phyloP scores from a whole-genome alignment of 2,329 filamentous ascomycete species.

The Aureobasidium sp. region DNA sequence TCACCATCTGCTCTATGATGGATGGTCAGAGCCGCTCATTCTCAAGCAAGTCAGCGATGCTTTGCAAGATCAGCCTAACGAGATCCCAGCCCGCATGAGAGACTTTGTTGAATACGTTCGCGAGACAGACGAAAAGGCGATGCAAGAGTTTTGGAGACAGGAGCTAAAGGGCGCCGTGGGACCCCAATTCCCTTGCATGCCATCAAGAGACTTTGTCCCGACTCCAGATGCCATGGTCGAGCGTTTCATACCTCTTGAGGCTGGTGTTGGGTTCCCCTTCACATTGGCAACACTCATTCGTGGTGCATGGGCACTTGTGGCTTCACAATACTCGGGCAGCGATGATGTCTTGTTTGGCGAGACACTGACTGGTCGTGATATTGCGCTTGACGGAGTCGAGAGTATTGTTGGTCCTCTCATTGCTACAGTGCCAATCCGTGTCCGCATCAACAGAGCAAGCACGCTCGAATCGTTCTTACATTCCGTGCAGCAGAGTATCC shows the following conservation, averaged over 20 bases:
- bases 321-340: conserved; percentile 24
- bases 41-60: conserved; percentile 25
- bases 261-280: conserved; percentile 21
- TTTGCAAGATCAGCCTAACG: neutral
- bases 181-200: conserved; percentile 30
- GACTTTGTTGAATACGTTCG: conserved; percentile 31
- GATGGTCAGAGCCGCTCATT: conserved; percentile 31
- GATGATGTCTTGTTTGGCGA: conserved; percentile 31
- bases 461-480: conserved; percentile 23
- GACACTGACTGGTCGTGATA: conserved; percentile 31
- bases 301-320: conserved; percentile 29
- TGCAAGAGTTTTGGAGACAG: conserved; percentile 30
- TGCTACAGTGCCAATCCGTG: conserved; percentile 33
- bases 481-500: conserved; percentile 18
- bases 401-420: conserved; percentile 33
- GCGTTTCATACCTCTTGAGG: conserved; percentile 18
- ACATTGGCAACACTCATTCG: conserved; percentile 28
- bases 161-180: conserved; percentile 26
- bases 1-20: conserved; percentile 37
- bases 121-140: conserved; percentile 20
- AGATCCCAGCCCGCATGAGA: conserved; percentile 18
- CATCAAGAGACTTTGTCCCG: conserved; percentile 21
- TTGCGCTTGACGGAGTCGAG: conserved; percentile 28
- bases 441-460: conserved; percentile 24
- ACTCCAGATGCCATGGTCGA: conserved; percentile 24